Percentiles rank a stretch among this genome's conserved stretches.
Conservation (phyloP, 768 basidiomycete species). For the Kwoniella dejecticola region DNA sequence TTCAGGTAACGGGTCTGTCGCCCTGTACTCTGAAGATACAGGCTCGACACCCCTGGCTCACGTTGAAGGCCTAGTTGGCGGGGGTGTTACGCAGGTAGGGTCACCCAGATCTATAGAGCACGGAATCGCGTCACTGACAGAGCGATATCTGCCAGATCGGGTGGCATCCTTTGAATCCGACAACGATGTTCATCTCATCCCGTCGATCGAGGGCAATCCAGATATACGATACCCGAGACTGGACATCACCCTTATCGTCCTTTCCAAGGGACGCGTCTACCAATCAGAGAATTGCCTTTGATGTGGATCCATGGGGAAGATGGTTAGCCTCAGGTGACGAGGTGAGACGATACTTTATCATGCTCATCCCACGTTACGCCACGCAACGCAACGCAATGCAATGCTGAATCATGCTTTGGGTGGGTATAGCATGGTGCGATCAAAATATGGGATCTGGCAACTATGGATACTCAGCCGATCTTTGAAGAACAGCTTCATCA, state of each 20-base stretch:
- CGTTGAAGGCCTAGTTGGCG: slow-evolving; percentile 61
- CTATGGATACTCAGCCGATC: slow-evolving; percentile 15
- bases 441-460: slow-evolving; percentile 63
- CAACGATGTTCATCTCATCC: slow-evolving; percentile 77
- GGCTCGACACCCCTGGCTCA: slow-evolving; percentile 64
- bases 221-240: slow-evolving; percentile 76
- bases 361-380: not conserved
- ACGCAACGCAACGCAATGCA: no score
- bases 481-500: slow-evolving; percentile 61
- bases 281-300: slow-evolving; percentile 79
- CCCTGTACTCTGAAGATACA: slow-evolving; percentile 61
- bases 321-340: slow-evolving; percentile 70
- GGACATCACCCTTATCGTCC: slow-evolving; percentile 58
- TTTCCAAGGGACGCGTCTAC: slow-evolving; percentile 58
- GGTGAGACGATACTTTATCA: slow-evolving; percentile 58
- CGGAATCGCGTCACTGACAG: slow-evolving; percentile 4
- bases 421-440: slow-evolving; percentile 65
- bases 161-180: slow-evolving; percentile 73
- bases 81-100: slow-evolving; percentile 56
- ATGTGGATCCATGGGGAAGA: slow-evolving; percentile 69
- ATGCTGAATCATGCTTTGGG: no score
- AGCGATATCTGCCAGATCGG: slow-evolving; percentile 59
- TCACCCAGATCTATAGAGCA: slow-evolving; percentile 44
- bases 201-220: slow-evolving; percentile 67
- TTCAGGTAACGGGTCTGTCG: slow-evolving; percentile 47